Evolutionary conservation across 1,284 basidiomycete genomes (phyloP).

Genomic region (Pseudozyma thailandica): DNA sequence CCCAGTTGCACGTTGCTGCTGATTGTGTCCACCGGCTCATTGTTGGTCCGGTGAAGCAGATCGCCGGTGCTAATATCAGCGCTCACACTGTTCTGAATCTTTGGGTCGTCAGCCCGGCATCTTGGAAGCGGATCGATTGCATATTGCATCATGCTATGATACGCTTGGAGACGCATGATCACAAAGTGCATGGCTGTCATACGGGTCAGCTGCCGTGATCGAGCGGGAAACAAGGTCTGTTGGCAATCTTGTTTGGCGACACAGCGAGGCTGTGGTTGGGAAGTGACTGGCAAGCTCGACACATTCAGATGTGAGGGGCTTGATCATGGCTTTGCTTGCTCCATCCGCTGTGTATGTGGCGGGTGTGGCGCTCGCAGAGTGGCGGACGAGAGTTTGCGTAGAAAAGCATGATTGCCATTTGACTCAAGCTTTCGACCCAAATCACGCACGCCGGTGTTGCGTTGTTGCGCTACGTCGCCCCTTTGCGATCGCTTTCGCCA

Average conservation of each 20-base stretch:
- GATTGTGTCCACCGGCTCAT: slow-evolving; percentile 31
- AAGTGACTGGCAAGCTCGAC: too few species aligned
- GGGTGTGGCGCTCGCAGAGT: slow-evolving; percentile 17
- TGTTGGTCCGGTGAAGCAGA: slow-evolving; percentile 6
- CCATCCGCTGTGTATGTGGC: slow-evolving; percentile 10
- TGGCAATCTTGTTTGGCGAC: too few species aligned
- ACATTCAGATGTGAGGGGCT: too few species aligned
- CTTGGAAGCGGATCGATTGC: too few species aligned
- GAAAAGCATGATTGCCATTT: slow-evolving; percentile 5
- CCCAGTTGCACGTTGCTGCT: background rate
- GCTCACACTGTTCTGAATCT: background rate
- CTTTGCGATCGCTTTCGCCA: slow-evolving; percentile 3
- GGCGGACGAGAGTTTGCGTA: slow-evolving; percentile 7
- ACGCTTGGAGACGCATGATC: too few species aligned
- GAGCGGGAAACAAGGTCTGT: too few species aligned
- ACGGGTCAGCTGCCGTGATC: too few species aligned
- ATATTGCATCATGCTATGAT: too few species aligned
- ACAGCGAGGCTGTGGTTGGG: too few species aligned
- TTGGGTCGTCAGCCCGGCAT: background rate
- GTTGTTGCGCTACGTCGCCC: slow-evolving; percentile 22
- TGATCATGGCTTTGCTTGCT: too few species aligned
- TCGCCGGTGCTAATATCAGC: slow-evolving; percentile 11
- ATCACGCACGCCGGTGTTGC: slow-evolving; percentile 19
- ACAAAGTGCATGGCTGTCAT: too few species aligned
- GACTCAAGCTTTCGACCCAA: slow-evolving; percentile 23